Conservation (phyloP, 139 green algal species). For the Picochlorum costavermella region DNA sequence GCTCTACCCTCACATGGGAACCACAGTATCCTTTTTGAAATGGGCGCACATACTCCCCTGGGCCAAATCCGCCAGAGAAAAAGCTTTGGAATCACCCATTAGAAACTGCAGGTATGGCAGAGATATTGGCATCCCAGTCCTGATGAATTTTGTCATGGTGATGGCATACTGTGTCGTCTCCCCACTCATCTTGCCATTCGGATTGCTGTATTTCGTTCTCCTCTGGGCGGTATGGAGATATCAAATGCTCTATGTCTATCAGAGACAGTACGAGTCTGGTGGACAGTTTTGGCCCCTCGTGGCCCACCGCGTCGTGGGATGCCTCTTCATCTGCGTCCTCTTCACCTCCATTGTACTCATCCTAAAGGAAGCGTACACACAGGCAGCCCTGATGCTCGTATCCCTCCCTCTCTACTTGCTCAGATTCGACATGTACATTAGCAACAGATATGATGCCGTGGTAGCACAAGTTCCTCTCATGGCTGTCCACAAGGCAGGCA, state of each 20-base stretch:
- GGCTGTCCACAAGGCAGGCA: constrained; percentile 26
- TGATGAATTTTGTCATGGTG: constrained; percentile 48
- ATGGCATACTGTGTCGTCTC: constrained; percentile 35
- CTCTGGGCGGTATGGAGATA: constrained; percentile 49
- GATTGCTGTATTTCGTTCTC: constrained; percentile 45
- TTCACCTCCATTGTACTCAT: constrained; percentile 61
- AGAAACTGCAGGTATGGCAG: constrained; percentile 36
- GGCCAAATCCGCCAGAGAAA: constrained; percentile 30
- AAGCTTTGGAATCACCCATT: constrained; percentile 27
- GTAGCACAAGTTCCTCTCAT: constrained; percentile 42
- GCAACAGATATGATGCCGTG: constrained; percentile 30
- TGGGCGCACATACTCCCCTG: constrained; percentile 19
- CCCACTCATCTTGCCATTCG: constrained; percentile 50
- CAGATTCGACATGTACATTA: constrained; percentile 47
- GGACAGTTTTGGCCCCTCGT: constrained; percentile 16
- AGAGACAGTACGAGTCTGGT: constrained; percentile 36
- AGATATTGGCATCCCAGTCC: constrained; percentile 40
- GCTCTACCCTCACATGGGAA: constrained; percentile 34
- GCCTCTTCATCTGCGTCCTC: constrained; percentile 27
- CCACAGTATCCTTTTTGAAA: constrained; percentile 15
- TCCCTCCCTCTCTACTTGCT: constrained; percentile 54
- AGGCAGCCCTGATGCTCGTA: constrained; percentile 21
- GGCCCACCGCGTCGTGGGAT: constrained; percentile 22
- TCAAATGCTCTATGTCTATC: constrained; percentile 41
- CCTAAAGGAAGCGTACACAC: constrained; percentile 47